Evolutionary conservation across 106 monocot species (phyloP).

Genomic region (Dioscorea dumetorum): DNA sequence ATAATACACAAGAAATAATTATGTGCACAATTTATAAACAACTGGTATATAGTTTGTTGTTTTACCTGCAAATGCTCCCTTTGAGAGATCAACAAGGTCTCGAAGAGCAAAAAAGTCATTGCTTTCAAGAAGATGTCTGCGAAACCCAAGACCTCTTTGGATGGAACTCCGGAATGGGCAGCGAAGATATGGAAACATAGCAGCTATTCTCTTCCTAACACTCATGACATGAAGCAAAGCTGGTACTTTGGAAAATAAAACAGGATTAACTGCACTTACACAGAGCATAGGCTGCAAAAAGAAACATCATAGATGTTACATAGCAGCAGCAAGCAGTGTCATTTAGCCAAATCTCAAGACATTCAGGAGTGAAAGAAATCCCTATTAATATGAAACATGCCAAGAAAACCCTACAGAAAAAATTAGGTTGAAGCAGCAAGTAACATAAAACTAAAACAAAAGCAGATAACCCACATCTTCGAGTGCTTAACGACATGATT

Average conservation of each 20-base stretch:
- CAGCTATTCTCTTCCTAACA: slow-evolving; percentile 80
- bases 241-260: slow-evolving; percentile 81
- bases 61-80: slow-evolving; percentile 92
- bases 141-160: slow-evolving; percentile 59
- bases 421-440: too few relatives aligned
- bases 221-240: slow-evolving; percentile 78
- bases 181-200: slow-evolving; percentile 72
- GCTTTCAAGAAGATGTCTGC: slow-evolving; percentile 76
- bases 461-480: too few relatives aligned
- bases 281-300: slow-evolving; percentile 97
- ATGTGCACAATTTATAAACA: too few relatives aligned
- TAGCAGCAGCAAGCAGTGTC: too few relatives aligned
- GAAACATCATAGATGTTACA: neutral
- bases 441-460: too few relatives aligned
- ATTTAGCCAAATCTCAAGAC: too few relatives aligned
- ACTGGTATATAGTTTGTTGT: neutral
- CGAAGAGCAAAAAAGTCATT: slow-evolving; percentile 95
- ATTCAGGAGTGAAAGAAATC: too few relatives aligned
- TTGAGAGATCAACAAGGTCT: slow-evolving; percentile 95
- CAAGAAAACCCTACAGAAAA: too few relatives aligned
- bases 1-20: too few relatives aligned
- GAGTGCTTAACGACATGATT: slow-evolving; percentile 2
- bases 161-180: slow-evolving; percentile 77
- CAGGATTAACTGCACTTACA: slow-evolving; percentile 93
- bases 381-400: too few relatives aligned